phyloP scores from a whole-genome alignment of 2,329 filamentous ascomycete species.

The Fusarium sp. region DNA sequence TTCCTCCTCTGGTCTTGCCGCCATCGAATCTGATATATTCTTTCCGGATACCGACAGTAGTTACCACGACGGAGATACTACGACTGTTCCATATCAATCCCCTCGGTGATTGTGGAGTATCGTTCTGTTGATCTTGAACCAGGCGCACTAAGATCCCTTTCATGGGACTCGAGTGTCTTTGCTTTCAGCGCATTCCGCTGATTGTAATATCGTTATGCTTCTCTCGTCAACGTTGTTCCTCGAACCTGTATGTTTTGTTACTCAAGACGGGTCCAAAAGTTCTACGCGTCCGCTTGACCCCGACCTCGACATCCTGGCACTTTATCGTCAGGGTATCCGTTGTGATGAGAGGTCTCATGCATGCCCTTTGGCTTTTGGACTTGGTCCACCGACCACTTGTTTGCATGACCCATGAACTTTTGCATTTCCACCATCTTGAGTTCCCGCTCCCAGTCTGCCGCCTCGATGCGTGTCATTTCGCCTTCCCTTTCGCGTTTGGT shows the following conservation, averaged over 20 bases:
- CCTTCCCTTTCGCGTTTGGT: slow-evolving; percentile 41
- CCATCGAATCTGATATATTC: neutral
- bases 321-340: slow-evolving; percentile 25
- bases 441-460: slow-evolving; percentile 4
- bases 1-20: slow-evolving; percentile 1
- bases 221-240: neutral
- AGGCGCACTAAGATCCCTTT: slow-evolving; percentile 1
- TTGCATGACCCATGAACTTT: slow-evolving; percentile 38
- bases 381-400: slow-evolving; percentile 5
- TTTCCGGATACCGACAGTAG: neutral
- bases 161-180: neutral
- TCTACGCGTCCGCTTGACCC: neutral
- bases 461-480: slow-evolving; percentile 16
- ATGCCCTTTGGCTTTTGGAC: slow-evolving; percentile 14
- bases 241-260: neutral
- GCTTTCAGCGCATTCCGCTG: neutral
- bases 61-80: neutral
- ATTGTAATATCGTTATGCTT: neutral
- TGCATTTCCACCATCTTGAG: slow-evolving; percentile 17
- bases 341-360: slow-evolving; percentile 18
- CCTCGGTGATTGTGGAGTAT: neutral
- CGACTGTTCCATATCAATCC: neutral
- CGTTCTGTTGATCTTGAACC: slow-evolving; percentile 23
- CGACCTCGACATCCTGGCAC: slow-evolving; percentile 6
- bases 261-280: neutral